These are phyloP conservation scores for Pseudogymnoascus sp. DNA, from an alignment of 2,329 filamentous ascomycete genomes.

Conservation along the genomic window DNA sequence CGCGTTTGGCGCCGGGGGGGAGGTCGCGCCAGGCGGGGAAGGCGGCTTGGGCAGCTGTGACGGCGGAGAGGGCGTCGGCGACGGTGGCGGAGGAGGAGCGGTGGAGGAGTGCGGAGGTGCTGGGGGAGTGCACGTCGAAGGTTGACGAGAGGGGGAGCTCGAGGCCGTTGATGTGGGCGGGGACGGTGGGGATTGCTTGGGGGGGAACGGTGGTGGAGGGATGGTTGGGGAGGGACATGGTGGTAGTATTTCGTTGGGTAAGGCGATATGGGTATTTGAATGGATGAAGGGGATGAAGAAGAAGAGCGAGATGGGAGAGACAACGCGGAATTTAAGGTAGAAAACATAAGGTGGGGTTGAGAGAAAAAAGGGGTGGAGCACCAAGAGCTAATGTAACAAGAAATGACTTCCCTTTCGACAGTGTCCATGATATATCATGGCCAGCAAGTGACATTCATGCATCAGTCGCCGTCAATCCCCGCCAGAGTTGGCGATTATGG, in stretches of 20 bases:
- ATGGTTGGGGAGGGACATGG: neutral
- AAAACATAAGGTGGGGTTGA: too few species aligned
- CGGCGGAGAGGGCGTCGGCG: conserved; percentile 46
- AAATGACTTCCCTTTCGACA: too few species aligned
- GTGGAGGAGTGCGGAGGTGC: conserved; percentile 44
- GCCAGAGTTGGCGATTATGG: too few species aligned
- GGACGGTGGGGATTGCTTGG: conserved; percentile 28
- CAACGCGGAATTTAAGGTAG: too few species aligned
- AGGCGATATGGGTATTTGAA: neutral
- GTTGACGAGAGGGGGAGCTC: conserved; percentile 40
- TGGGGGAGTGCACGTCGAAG: conserved; percentile 52
- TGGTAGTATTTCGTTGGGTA: neutral
- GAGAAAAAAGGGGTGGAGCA: too few species aligned
- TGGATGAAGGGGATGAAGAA: neutral
- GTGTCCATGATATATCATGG: too few species aligned
- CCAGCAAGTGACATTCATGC: too few species aligned
- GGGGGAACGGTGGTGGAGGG: too few species aligned
- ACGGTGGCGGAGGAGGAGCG: conserved; percentile 51
- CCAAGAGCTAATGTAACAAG: too few species aligned
- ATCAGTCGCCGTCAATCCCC: too few species aligned
- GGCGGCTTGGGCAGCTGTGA: conserved; percentile 53
- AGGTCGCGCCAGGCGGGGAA: conserved; percentile 62
- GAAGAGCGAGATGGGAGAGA: too few species aligned
- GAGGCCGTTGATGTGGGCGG: conserved; percentile 38
- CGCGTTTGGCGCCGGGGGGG: conserved; percentile 53